phyloP scores from a whole-genome alignment of 139 green algal species.

The Coelastrella sp. region DNA sequence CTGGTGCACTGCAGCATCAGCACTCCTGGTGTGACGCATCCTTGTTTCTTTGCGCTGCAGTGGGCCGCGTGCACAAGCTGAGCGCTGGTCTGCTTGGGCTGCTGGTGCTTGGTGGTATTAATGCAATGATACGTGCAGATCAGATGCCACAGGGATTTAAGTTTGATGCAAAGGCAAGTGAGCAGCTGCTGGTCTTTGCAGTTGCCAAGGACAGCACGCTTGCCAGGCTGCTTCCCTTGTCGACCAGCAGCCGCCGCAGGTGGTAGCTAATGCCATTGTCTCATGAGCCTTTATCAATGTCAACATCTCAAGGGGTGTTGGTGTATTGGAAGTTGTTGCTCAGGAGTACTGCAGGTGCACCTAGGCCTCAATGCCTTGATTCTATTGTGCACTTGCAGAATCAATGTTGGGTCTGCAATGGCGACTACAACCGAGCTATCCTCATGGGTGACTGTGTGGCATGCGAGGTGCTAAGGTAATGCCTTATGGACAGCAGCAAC shows the following conservation, averaged over 20 bases:
- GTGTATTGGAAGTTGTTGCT: no score
- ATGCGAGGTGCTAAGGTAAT: constrained; percentile 40
- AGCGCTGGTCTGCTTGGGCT: not conserved
- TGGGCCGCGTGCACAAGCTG: constrained; percentile 34
- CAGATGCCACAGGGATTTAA: constrained; percentile 20
- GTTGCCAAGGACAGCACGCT: no score
- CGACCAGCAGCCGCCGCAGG: no score
- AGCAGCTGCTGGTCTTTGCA: not conserved
- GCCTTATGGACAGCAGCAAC: not conserved
- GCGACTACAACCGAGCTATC: constrained; percentile 10
- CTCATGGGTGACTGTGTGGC: constrained; percentile 29
- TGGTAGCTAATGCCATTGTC: no score
- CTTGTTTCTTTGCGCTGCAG: no score
- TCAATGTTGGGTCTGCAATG: constrained; percentile 19
- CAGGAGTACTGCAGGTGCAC: no score
- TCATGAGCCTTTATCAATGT: no score
- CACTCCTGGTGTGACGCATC: no score
- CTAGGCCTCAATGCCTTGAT: no score
- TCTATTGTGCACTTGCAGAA: not conserved
- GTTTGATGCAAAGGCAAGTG: not conserved
- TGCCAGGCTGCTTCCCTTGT: no score
- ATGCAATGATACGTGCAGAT: not conserved
- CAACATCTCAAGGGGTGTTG: no score
- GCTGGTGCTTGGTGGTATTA: constrained; percentile 36
- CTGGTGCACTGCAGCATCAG: not conserved